Base-by-base conservation (phyloP, 345 rosid species). In the Brassica nigra region DNA sequence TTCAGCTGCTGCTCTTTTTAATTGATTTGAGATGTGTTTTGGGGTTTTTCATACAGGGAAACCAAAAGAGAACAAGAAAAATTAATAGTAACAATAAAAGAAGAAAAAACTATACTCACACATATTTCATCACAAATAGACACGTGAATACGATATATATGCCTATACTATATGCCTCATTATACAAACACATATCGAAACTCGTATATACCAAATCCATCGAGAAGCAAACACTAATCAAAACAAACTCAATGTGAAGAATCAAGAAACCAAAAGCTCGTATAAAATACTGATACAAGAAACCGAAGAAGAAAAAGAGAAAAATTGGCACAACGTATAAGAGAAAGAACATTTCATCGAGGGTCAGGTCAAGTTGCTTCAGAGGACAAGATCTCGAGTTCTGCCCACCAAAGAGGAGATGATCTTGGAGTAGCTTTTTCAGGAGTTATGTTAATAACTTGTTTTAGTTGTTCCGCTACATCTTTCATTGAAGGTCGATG, bases 401-500 rank as follows among this genome's bases (percentile, higher is more conserved):
- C 99, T 10, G 98, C 99, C 99, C 98, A 95, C 98, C 98, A 93
- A 15, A 93, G 85, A 2, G 99, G 98, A 42, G 99, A 95, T n/a
- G 90, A 87, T 76, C 91, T 93, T 3, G 98, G 99, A 20, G 87
- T 85, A 27, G 98, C 98, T 86, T 93, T 97, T 33, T 93, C 98
- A 0, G 98, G 95, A 4, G 92, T 30, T 76, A 95, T 87, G 18
- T 81, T 75, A 37, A 89, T 80, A 18, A 86, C 90, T 81, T 83
- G 75, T 80, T 83, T 88, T 80, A 91, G 76, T 70, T 86, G 86
- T 14, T 88, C 79, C 4, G 76, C 77, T 18, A 90, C 42, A 28
- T 86, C 87, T 76, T 81, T 88, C 92, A 93, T 90, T 8, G 90
- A 84, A 62, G 93, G 98, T 76, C 97, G 86, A 37, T 78, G 84